A percentile compares a stretch with the other conserved stretches of the same genome.
These are phyloP conservation scores for Rhodotorula mucilaginosa DNA, from an alignment of 1,284 basidiomycete genomes.

Conservation along the genomic window DNA sequence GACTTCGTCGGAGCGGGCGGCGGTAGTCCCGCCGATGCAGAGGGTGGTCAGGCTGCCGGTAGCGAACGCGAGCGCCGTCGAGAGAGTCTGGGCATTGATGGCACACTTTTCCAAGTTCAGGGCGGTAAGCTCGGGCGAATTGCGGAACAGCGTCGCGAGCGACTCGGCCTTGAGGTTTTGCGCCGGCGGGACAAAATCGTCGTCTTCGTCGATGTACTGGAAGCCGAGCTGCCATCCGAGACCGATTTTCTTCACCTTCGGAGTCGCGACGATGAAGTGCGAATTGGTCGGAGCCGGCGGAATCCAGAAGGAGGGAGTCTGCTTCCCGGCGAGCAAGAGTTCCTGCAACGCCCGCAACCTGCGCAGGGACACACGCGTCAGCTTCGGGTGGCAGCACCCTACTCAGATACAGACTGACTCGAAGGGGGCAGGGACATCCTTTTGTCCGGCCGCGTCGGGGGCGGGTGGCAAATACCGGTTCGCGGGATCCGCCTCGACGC, in stretches of 20 bases:
- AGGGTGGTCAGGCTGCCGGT: constrained; percentile 1
- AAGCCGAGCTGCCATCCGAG: background rate
- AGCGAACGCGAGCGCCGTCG: constrained; percentile 2
- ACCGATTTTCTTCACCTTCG: constrained; percentile 1
- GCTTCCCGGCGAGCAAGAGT: constrained; percentile 1
- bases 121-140: background rate
- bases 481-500: constrained; percentile 1
- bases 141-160: constrained; percentile 21
- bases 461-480: constrained; percentile 11
- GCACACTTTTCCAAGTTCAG: constrained; percentile 10
- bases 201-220: background rate
- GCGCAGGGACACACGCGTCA: background rate
- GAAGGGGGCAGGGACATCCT: constrained; percentile 16
- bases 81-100: background rate
- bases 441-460: background rate
- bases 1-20: background rate
- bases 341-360: background rate
- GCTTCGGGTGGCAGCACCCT: too few species aligned
- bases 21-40: constrained; percentile 13
- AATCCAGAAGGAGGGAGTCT: constrained; percentile 14
- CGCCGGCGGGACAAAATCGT: background rate
- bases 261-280: constrained; percentile 10
- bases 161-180: background rate
- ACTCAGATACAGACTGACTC: background rate
- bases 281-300: background rate